phyloP scores from a whole-genome alignment of 2,329 filamentous ascomycete species.

The Sarocladium strictum region DNA sequence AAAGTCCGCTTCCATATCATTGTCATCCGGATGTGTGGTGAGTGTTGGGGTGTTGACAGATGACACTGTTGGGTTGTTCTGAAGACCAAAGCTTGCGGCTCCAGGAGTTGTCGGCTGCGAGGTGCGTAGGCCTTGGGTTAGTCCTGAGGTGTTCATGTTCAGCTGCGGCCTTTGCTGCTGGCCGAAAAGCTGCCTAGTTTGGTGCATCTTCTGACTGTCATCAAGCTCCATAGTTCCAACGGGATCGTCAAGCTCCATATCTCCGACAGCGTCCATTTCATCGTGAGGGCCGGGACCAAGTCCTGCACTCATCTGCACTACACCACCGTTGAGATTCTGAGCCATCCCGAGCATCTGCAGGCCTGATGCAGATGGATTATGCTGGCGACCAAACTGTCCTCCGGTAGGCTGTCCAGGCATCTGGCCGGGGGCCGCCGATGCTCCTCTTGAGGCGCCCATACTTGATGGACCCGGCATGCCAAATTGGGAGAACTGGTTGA shows the following conservation, averaged over 20 bases:
- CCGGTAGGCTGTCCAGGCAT: slow-evolving; percentile 22
- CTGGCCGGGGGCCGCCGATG: slow-evolving; percentile 23
- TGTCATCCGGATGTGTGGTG: slow-evolving; percentile 62
- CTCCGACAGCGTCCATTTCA: slow-evolving; percentile 80
- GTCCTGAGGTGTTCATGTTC: slow-evolving; percentile 72
- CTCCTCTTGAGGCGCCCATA: slow-evolving; percentile 27
- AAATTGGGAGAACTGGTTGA: slow-evolving; percentile 31
- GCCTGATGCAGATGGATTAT: slow-evolving; percentile 20
- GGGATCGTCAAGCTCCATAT: slow-evolving; percentile 95
- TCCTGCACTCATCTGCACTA: slow-evolving; percentile 33
- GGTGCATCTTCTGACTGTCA: slow-evolving; percentile 59
- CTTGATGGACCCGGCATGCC: slow-evolving; percentile 26
- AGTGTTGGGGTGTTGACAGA: slow-evolving; percentile 94
- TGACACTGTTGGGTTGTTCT: slow-evolving; percentile 93
- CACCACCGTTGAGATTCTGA: slow-evolving; percentile 21
- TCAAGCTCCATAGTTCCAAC: slow-evolving; percentile 61
- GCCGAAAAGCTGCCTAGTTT: slow-evolving; percentile 63
- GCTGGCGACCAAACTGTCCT: slow-evolving; percentile 27
- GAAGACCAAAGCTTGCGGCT: slow-evolving; percentile 68
- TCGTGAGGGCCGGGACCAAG: slow-evolving; percentile 35
- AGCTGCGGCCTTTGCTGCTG: slow-evolving; percentile 63
- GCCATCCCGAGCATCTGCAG: slow-evolving; percentile 37
- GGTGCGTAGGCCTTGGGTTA: slow-evolving; percentile 71
- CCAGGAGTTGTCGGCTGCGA: slow-evolving; percentile 84
- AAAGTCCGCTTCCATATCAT: slow-evolving; percentile 69